Evolutionary conservation across 495 filamentous ascomycete species (phyloP).

Genomic region (Penicillium parvum): DNA sequence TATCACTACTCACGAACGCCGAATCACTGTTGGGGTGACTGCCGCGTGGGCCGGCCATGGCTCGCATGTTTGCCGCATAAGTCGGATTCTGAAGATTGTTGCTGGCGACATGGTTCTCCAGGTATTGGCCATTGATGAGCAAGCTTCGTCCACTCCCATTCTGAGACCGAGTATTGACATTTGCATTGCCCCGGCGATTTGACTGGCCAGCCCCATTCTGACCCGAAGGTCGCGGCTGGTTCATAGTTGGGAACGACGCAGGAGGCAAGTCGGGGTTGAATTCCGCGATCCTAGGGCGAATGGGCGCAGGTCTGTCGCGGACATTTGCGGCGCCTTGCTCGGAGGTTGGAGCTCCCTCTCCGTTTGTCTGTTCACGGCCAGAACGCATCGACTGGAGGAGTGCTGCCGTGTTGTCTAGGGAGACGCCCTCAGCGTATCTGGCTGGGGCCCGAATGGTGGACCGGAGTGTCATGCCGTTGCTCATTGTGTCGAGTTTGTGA

Average conservation of each 20-base stretch:
- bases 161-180: too few relatives aligned
- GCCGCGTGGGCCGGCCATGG: conserved; percentile 24
- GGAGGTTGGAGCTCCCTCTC: too few relatives aligned
- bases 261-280: conserved; percentile 40
- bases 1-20: neutral
- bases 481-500: conserved; percentile 10
- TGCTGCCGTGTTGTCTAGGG: conserved; percentile 5
- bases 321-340: too few relatives aligned
- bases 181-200: too few relatives aligned
- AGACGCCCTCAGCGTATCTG: conserved; percentile 10
- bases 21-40: neutral
- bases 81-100: conserved; percentile 34
- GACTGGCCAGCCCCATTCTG: too few relatives aligned
- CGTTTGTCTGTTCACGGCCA: conserved; percentile 1
- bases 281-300: conserved; percentile 10
- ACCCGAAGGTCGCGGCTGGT: too few relatives aligned
- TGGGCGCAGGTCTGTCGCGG: neutral
- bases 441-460: conserved; percentile 14
- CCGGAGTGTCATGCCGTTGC: conserved; percentile 19
- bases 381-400: conserved; percentile 8
- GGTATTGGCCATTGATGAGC: too few relatives aligned
- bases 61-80: conserved; percentile 34
- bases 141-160: too few relatives aligned
- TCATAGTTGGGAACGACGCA: conserved; percentile 46
- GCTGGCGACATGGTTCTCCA: too few relatives aligned